Conservation (phyloP, 2,329 filamentous ascomycete genomes). For the Bipolaris gigantea region DNA sequence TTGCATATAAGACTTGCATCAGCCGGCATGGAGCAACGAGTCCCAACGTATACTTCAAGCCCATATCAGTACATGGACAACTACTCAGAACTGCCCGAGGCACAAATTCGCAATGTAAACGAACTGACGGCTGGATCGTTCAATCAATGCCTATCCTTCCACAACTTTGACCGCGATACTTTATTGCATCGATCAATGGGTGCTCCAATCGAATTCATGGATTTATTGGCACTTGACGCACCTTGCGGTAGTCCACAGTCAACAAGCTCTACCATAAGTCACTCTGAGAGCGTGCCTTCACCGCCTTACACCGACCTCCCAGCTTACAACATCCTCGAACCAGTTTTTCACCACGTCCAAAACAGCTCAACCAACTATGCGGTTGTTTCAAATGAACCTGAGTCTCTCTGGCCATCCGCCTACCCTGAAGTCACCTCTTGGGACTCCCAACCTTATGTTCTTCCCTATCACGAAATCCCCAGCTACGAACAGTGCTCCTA, state of each 20-base stretch:
- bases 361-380: background rate
- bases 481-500: constrained; percentile 1
- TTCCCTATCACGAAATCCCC: background rate
- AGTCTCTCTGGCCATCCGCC: constrained; percentile 1
- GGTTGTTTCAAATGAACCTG: background rate
- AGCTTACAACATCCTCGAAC: background rate
- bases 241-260: constrained; percentile 17
- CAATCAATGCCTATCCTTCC: constrained; percentile 5
- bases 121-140: constrained; percentile 8
- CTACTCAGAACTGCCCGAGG: background rate
- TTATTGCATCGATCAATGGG: constrained; percentile 4
- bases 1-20: background rate
- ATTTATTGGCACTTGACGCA: constrained; percentile 18
- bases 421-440: constrained; percentile 3
- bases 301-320: constrained; percentile 7
- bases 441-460: constrained; percentile 2
- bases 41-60: constrained; percentile 13
- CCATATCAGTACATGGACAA: constrained; percentile 12
- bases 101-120: constrained; percentile 2
- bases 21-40: constrained; percentile 13
- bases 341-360: background rate
- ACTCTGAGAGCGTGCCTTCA: constrained; percentile 17
- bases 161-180: constrained; percentile 1
- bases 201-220: constrained; percentile 9
- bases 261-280: constrained; percentile 14